Evolutionary conservation across 2,329 filamentous ascomycete genomes (phyloP).

Genomic region (Calonectria naviculata): DNA sequence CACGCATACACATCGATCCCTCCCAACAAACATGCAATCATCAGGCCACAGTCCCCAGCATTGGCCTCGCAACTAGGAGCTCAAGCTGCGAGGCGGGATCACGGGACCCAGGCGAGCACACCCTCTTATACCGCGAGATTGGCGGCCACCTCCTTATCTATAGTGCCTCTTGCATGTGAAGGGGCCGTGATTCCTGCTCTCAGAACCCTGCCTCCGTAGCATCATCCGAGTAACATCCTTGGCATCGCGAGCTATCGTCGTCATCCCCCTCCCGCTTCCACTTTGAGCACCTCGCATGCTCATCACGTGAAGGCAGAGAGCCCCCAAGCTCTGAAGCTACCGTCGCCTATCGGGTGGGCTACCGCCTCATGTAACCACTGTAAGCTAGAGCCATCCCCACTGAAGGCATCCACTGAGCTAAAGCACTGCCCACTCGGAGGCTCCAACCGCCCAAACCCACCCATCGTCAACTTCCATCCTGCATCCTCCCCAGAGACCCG

Average conservation of each 20-base stretch:
- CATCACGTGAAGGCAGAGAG: constrained; percentile 38
- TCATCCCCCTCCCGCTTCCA: constrained; percentile 3
- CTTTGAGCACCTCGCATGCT: not conserved
- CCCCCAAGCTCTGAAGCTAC: not conserved
- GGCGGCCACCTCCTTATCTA: not conserved
- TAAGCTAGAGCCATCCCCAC: constrained; percentile 31
- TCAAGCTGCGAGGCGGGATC: constrained; percentile 1
- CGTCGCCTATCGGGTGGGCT: constrained; percentile 35
- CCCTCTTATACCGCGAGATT: not conserved
- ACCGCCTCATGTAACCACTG: constrained; percentile 38
- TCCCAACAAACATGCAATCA: constrained; percentile 1
- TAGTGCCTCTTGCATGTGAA: not conserved
- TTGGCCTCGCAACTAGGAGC: not conserved
- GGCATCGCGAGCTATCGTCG: constrained; percentile 4
- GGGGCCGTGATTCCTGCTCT: not conserved
- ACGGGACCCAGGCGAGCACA: constrained; percentile 5
- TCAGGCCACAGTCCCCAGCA: constrained; percentile 15
- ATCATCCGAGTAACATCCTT: not conserved
- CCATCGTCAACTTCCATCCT: constrained; percentile 29
- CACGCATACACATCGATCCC: not conserved
- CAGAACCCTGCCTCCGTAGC: not conserved
- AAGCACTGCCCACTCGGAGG: constrained; percentile 12
- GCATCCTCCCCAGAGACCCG: constrained; percentile 14
- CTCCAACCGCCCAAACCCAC: constrained; percentile 25
- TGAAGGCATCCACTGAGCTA: constrained; percentile 6